Percentiles rank a stretch among this genome's conserved stretches.
Conservation (phyloP, 2,329 filamentous ascomycete species). For the Tolypocladium cylindrosporum region DNA sequence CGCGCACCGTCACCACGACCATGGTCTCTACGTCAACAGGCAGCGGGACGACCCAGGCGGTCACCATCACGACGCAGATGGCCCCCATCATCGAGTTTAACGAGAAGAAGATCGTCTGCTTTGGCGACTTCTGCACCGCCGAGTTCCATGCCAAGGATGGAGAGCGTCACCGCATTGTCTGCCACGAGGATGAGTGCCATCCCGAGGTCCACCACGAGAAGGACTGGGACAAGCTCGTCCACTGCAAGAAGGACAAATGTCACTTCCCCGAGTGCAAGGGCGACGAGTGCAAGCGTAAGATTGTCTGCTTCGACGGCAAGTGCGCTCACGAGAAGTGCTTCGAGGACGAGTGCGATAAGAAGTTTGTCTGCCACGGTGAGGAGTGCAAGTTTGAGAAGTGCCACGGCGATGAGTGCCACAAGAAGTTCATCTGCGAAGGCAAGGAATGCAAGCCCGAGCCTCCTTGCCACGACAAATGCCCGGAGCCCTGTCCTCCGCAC, state of each 20-base stretch:
- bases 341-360: slow-evolving; percentile 19
- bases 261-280: slow-evolving; percentile 13
- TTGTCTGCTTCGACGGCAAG: slow-evolving; percentile 21
- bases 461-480: slow-evolving; percentile 7
- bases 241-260: slow-evolving; percentile 18
- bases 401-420: slow-evolving; percentile 19
- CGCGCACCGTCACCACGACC: too few relatives aligned
- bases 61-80: too few relatives aligned
- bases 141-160: too few relatives aligned
- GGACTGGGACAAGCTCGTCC: slow-evolving; percentile 18
- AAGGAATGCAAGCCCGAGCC: slow-evolving; percentile 14
- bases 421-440: slow-evolving; percentile 17
- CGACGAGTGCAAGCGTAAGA: slow-evolving; percentile 18
- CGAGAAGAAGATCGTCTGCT: too few relatives aligned
- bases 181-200: too few relatives aligned
- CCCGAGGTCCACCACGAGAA: background rate
- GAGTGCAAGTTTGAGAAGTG: slow-evolving; percentile 20
- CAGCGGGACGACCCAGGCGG: too few relatives aligned
- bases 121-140: too few relatives aligned
- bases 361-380: slow-evolving; percentile 20
- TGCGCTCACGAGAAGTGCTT: slow-evolving; percentile 19
- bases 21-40: too few relatives aligned
- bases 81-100: too few relatives aligned
- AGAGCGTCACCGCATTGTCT: too few relatives aligned
- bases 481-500: too few relatives aligned